Evolutionary conservation across 208 protist genomes (phyloP).

Genomic region (Angomonas ambiguus): DNA sequence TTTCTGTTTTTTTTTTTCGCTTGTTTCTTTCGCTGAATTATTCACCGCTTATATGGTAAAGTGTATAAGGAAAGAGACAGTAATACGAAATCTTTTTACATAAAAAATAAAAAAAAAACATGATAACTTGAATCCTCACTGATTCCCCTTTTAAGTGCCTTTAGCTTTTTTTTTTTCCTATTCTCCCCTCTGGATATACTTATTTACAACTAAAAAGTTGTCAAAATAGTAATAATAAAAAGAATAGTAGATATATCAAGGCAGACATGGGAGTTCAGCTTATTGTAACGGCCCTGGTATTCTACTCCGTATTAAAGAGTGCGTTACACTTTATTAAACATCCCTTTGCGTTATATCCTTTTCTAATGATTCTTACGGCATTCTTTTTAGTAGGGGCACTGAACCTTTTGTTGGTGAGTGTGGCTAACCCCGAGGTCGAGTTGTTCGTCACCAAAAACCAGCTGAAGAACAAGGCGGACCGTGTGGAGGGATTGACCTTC

Average conservation of each 20-base stretch:
- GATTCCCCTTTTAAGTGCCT: neutral
- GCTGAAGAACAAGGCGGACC: slow-evolving; percentile 9
- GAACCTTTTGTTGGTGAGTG: slow-evolving; percentile 15
- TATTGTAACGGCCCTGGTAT: neutral
- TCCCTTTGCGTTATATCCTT: slow-evolving; percentile 19
- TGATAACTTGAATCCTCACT: neutral
- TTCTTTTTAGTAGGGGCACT: slow-evolving; percentile 28
- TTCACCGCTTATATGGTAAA: neutral
- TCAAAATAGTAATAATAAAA: slow-evolving; percentile 2
- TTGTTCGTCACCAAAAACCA: slow-evolving; percentile 8
- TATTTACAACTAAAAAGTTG: too few species aligned
- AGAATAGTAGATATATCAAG: too few species aligned
- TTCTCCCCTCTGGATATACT: neutral
- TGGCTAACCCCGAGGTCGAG: slow-evolving; percentile 4
- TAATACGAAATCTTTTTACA: neutral
- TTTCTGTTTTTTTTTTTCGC: slow-evolving; percentile 15
- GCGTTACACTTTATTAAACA: slow-evolving; percentile 12
- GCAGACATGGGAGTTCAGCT: neutral
- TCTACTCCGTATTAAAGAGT: neutral
- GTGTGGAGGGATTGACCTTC: slow-evolving; percentile 17
- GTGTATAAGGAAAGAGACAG: neutral
- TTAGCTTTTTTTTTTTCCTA: slow-evolving; percentile 7
- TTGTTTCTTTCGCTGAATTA: slow-evolving; percentile 13
- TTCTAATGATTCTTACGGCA: slow-evolving; percentile 4
- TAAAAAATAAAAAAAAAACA: neutral